phyloP scores from a whole-genome alignment of 2,329 filamentous ascomycete species.

The Huntiella savannae region DNA sequence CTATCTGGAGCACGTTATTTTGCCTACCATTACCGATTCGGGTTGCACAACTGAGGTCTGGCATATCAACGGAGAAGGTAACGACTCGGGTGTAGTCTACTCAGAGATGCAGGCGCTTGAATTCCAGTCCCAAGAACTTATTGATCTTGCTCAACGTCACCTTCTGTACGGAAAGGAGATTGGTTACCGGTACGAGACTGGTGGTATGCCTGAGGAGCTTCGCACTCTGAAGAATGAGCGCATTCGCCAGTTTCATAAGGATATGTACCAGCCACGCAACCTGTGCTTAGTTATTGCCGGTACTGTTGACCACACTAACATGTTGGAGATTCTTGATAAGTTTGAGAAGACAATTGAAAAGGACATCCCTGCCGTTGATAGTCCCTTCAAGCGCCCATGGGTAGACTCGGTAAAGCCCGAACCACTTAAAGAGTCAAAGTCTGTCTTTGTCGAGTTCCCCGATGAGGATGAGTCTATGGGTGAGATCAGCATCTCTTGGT shows the following conservation, averaged over 20 bases:
- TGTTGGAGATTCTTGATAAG: conserved; percentile 62
- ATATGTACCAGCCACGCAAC: conserved; percentile 97
- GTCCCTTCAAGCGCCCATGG: conserved; percentile 71
- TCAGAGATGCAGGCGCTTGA: conserved; percentile 97
- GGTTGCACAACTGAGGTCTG: conserved; percentile 91
- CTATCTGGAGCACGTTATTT: conserved; percentile 83
- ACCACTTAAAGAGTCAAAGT: conserved; percentile 46
- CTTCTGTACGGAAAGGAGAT: conserved; percentile 74
- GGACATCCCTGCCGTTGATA: conserved; percentile 55
- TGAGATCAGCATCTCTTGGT: conserved; percentile 69
- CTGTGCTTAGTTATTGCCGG: conserved; percentile 82
- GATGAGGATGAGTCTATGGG: conserved; percentile 92
- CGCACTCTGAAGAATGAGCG: conserved; percentile 70
- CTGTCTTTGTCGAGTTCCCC: conserved; percentile 75
- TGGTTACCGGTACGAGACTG: conserved; percentile 95
- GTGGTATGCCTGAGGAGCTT: conserved; percentile 84
- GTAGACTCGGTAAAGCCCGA: conserved; percentile 69
- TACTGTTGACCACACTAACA: conserved; percentile 64
- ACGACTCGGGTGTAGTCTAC: conserved; percentile 94
- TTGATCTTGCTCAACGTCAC: conserved; percentile 64
- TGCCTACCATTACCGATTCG: conserved; percentile 82
- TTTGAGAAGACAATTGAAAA: conserved; percentile 79
- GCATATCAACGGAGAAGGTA: conserved; percentile 79
- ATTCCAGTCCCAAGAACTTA: conserved; percentile 66
- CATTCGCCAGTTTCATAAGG: conserved; percentile 83